Evolutionary conservation across 257 asterid genomes (phyloP).

Genomic region (Paraleonurus japonicus): DNA sequence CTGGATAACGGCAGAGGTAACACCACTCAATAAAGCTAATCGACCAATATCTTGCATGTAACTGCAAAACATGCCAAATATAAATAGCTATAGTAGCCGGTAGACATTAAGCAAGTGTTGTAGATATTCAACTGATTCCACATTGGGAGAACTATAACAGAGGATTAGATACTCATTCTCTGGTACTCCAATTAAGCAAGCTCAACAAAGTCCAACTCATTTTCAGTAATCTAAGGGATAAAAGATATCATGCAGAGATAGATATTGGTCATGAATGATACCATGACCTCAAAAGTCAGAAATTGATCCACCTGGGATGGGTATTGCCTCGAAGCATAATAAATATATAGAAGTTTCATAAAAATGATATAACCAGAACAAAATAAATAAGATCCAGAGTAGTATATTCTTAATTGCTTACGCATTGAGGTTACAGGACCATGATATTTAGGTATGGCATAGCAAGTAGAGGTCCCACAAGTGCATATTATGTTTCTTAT

Average conservation of each 20-base stretch:
- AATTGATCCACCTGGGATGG: conserved; percentile 15
- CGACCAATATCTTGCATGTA: conserved; percentile 12
- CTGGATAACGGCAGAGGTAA: neutral
- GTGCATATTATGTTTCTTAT: neutral
- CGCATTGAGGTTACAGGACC: conserved; percentile 5
- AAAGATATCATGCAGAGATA: neutral
- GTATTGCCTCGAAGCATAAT: neutral
- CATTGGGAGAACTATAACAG: neutral
- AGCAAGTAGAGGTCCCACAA: conserved; percentile 20
- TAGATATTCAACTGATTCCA: conserved; percentile 7
- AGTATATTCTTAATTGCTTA: neutral
- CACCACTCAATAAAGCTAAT: neutral
- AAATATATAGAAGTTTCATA: neutral
- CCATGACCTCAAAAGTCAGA: neutral
- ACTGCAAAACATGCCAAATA: conserved; percentile 9
- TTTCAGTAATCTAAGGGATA: neutral
- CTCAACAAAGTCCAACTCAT: conserved; percentile 8
- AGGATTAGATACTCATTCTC: conserved; percentile 20
- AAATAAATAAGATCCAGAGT: conserved; percentile 5
- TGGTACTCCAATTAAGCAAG: conserved; percentile 15
- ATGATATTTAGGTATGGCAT: neutral
- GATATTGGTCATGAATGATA: conserved; percentile 7
- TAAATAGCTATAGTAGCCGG: neutral
- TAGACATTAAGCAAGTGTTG: neutral
- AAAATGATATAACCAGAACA: neutral